These are phyloP conservation scores for Tylopilus sp. DNA, from an alignment of 768 basidiomycete species.

Conservation along the genomic window DNA sequence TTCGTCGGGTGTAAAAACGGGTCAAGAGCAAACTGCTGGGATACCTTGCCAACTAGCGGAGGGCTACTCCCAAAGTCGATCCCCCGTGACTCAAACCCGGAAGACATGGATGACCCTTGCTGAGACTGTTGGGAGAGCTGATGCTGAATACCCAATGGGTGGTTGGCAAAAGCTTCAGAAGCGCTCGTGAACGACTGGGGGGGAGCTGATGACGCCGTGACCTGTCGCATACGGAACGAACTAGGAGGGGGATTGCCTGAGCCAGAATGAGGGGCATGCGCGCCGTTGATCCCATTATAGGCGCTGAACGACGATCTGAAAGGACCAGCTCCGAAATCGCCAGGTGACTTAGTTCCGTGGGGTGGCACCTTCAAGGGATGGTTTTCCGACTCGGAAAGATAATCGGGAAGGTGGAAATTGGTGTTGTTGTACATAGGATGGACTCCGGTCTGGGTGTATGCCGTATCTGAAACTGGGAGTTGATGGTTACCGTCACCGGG, in stretches of 20 bases:
- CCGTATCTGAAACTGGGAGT: conserved; percentile 25
- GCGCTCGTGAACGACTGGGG: conserved; percentile 25
- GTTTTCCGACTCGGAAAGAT: conserved; percentile 31
- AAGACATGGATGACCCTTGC: conserved; percentile 22
- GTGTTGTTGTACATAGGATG: conserved; percentile 41
- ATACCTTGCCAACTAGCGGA: conserved; percentile 22
- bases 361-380: conserved; percentile 32
- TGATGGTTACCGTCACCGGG: conserved; percentile 35
- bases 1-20: conserved; percentile 33
- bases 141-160: conserved; percentile 31
- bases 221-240: conserved; percentile 37
- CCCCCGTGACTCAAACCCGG: conserved; percentile 27
- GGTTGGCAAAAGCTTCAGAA: conserved; percentile 25
- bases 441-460: conserved; percentile 30
- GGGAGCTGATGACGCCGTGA: conserved; percentile 24
- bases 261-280: conserved; percentile 20
- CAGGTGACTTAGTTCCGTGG: conserved; percentile 26
- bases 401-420: conserved; percentile 34
- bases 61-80: conserved; percentile 34
- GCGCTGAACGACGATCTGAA: conserved; percentile 37
- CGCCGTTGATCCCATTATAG: conserved; percentile 27
- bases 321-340: conserved; percentile 35
- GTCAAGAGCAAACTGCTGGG: conserved; percentile 33
- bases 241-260: conserved; percentile 32
- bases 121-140: conserved; percentile 36